Conservation (phyloP, 140 eudicot genomes). For the Senecio squalidus region DNA sequence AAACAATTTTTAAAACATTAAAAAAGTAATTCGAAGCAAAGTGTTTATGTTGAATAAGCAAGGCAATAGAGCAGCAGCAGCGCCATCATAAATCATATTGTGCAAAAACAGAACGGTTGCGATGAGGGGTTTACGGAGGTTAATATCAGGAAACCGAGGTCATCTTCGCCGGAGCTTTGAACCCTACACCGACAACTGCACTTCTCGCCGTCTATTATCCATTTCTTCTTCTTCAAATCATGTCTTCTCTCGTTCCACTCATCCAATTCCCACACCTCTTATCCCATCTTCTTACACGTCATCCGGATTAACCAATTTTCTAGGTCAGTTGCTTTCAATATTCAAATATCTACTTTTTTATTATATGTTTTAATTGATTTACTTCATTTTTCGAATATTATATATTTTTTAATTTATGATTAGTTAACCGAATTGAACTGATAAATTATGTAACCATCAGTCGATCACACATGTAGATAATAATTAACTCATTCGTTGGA, state of each 20-base stretch:
- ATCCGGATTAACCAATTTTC: constrained; percentile 33
- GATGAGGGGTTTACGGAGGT: constrained; percentile 39
- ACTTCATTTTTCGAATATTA: not conserved
- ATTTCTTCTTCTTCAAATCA: constrained; percentile 25
- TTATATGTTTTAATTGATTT: not conserved
- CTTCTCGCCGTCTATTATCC: constrained; percentile 36
- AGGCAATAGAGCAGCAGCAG: not conserved
- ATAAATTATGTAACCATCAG: too few species aligned
- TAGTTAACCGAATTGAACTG: too few species aligned
- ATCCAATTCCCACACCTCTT: constrained; percentile 13
- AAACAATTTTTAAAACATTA: too few species aligned
- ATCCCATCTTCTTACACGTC: constrained; percentile 15
- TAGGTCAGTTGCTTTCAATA: constrained; percentile 32
- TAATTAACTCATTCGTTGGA: not conserved
- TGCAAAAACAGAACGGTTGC: not conserved
- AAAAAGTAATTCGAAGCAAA: too few species aligned
- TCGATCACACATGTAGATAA: too few species aligned
- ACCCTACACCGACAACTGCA: constrained; percentile 15
- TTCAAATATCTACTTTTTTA: not conserved
- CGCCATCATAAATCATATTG: not conserved
- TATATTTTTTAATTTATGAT: not conserved
- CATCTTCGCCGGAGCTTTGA: constrained; percentile 21
- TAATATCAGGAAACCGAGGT: constrained; percentile 29
- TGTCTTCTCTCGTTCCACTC: constrained; percentile 24
- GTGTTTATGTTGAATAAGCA: too few species aligned